Percentiles rank a stretch among this genome's conserved stretches.
These are phyloP conservation scores for Aspergillus ochraceoroseus DNA, from an alignment of 2,329 filamentous ascomycete genomes.

Conservation along the genomic window DNA sequence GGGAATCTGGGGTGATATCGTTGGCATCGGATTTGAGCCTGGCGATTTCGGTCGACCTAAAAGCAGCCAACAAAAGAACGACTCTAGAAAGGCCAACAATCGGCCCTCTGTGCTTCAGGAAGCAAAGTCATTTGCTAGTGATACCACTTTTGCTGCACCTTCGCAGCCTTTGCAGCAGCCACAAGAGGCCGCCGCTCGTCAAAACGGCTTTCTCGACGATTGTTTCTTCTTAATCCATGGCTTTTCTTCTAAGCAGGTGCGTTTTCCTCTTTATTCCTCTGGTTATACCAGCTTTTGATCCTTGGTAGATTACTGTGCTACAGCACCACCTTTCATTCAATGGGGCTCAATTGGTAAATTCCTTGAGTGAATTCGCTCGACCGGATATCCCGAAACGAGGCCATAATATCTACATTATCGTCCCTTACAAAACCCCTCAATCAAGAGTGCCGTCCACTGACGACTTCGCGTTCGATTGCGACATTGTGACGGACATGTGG, in stretches of 20 bases:
- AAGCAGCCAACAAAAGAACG: slow-evolving; percentile 26
- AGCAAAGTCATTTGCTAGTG: slow-evolving; percentile 38
- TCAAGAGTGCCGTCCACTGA: slow-evolving; percentile 37
- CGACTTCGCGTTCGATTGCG: slow-evolving; percentile 41
- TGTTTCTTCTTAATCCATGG: slow-evolving; percentile 59
- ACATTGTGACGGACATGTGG: slow-evolving; percentile 81
- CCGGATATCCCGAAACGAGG: slow-evolving; percentile 34
- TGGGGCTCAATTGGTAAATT: slow-evolving; percentile 38
- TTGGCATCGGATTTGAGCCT: slow-evolving; percentile 48
- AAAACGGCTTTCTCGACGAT: slow-evolving; percentile 49
- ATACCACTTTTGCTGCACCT: slow-evolving; percentile 32
- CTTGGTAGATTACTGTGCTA: slow-evolving; percentile 34
- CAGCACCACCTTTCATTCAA: slow-evolving; percentile 40
- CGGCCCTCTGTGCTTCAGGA: slow-evolving; percentile 29
- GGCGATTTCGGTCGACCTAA: slow-evolving; percentile 24
- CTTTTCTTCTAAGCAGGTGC: slow-evolving; percentile 52
- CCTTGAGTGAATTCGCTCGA: slow-evolving; percentile 33
- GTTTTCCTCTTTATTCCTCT: slow-evolving; percentile 28
- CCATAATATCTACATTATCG: slow-evolving; percentile 37
- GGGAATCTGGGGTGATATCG: slow-evolving; percentile 85
- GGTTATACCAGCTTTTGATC: slow-evolving; percentile 16
- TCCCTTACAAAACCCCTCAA: slow-evolving; percentile 36
- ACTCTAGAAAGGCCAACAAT: slow-evolving; percentile 17
- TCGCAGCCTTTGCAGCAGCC: slow-evolving; percentile 22
- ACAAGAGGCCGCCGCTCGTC: slow-evolving; percentile 24